Percentiles rank a stretch among this genome's conserved stretches.
These are phyloP conservation scores for Spinacia oleracea DNA, from an alignment of 179 eudicot species.

Conservation along the genomic window DNA sequence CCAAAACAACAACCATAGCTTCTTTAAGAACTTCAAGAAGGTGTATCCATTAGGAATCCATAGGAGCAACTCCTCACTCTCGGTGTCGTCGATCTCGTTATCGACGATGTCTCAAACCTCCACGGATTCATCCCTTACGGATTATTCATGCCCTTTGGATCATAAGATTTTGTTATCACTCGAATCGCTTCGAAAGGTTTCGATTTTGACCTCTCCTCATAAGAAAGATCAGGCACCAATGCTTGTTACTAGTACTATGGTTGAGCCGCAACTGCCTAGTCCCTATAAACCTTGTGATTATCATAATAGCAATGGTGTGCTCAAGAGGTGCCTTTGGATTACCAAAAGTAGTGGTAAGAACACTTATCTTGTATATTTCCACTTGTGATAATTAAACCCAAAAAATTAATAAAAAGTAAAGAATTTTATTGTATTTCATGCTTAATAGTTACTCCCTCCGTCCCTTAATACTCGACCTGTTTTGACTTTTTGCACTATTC, in stretches of 20 bases:
- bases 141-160: conserved; percentile 55
- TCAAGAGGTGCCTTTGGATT: conserved; percentile 90
- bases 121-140: conserved; percentile 60
- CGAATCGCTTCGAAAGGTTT: conserved; percentile 30
- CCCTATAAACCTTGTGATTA: conserved; percentile 22
- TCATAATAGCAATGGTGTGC: conserved; percentile 34
- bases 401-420: too few species aligned
- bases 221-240: conserved; percentile 29
- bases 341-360: conserved; percentile 77
- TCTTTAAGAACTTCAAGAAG: conserved; percentile 69
- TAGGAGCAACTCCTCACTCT: conserved; percentile 64
- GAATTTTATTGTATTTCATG: neutral
- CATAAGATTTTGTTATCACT: conserved; percentile 64
- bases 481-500: too few species aligned
- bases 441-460: too few species aligned
- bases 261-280: neutral
- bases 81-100: conserved; percentile 67
- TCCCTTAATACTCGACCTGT: too few species aligned
- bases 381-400: too few species aligned
- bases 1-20: conserved; percentile 33
- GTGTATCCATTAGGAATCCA: conserved; percentile 72
- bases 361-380: neutral
- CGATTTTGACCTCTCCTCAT: conserved; percentile 29
- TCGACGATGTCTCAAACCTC: conserved; percentile 70
- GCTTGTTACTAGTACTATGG: conserved; percentile 9